Evolutionary conservation across 768 basidiomycete species (phyloP), one percentile per base, ranked within the genome.

Genomic region (Gelatoporia subvermispora): DNA sequence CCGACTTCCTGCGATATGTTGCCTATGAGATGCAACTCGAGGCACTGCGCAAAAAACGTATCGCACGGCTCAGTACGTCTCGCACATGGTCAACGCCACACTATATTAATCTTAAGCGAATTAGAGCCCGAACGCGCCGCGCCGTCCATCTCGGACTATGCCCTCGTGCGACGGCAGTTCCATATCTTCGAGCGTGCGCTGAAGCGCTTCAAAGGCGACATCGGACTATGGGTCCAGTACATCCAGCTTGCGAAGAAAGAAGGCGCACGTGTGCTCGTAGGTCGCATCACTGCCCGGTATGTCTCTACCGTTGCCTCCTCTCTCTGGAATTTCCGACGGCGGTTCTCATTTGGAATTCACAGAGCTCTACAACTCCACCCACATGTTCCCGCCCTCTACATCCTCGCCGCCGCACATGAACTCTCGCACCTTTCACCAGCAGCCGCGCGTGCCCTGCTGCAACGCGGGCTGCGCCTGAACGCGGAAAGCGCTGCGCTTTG

Each of bases 361-460:
- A 93, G 91, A 53, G 93, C 93, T 3, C 68, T 95, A 20, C 90
- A 92, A 66, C 71, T 94, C 41, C 93, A 94, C 61, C 93, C 93
- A 8, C 81, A 80, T 53, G 77, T 77, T 15, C 77, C 89, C 2
- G 71, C 78, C 20, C 72, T 96, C 31, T 96, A 93, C 67, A 82
- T 96, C 49, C 71, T 94, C 18, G 85, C 88, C 2, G 90, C 93
- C 3, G 76, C 78, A 20, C 90, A 94, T 64, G 90, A 95, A 62
- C 72, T 94, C 31, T 77, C 79, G 1, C 79, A 85, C 42, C 72
- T 74, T 39, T 85, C 85, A 3, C 82, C 87, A 2, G 77, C 84
- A n/a, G 78, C 88, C 0, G 91, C 93, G 9, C 85, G 93, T 23
- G 76, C 84, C 31, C 71, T 94, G 35, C 73, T 97, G 37, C 88